Conservation (phyloP, 2,329 filamentous ascomycete genomes). For the Fusarium mangiferae region DNA sequence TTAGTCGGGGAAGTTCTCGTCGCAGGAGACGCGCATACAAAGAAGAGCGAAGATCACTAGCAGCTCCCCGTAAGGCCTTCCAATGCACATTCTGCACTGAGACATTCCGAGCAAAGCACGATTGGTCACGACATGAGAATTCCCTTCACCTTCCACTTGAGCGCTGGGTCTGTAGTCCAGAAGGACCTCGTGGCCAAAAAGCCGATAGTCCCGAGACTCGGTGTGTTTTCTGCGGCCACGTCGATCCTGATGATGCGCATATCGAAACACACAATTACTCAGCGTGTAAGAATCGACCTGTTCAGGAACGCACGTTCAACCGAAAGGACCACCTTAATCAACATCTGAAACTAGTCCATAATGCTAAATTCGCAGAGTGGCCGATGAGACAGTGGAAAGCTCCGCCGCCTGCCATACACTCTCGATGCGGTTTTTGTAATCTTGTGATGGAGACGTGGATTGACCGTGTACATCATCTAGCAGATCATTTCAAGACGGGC, state of each 20-base stretch:
- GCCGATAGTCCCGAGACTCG: conserved; percentile 38
- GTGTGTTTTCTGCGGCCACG: conserved; percentile 54
- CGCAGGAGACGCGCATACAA: conserved; percentile 31
- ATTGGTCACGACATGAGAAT: conserved; percentile 62
- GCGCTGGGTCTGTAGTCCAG: conserved; percentile 56
- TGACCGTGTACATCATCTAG: conserved; percentile 50
- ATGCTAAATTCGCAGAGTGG: conserved; percentile 50
- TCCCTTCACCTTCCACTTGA: conserved; percentile 57
- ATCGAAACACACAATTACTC: conserved; percentile 51
- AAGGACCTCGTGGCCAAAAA: conserved; percentile 50
- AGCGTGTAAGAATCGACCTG: conserved; percentile 61
- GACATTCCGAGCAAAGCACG: conserved; percentile 56
- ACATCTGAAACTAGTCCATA: conserved; percentile 54
- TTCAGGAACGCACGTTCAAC: conserved; percentile 57
- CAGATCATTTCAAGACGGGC: conserved; percentile 54
- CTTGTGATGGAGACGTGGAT: conserved; percentile 51
- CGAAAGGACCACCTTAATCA: conserved; percentile 56
- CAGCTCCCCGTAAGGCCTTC: conserved; percentile 40
- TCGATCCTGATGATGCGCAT: conserved; percentile 48
- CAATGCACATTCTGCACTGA: conserved; percentile 60
- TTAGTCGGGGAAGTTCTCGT: conserved; percentile 28
- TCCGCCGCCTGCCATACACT: conserved; percentile 49
- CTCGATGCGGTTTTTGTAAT: conserved; percentile 54
- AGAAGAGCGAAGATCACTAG: conserved; percentile 20
- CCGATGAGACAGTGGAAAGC: conserved; percentile 51